Base-by-base conservation (phyloP, 139 green algal species). In the Coelastrella sp. region DNA sequence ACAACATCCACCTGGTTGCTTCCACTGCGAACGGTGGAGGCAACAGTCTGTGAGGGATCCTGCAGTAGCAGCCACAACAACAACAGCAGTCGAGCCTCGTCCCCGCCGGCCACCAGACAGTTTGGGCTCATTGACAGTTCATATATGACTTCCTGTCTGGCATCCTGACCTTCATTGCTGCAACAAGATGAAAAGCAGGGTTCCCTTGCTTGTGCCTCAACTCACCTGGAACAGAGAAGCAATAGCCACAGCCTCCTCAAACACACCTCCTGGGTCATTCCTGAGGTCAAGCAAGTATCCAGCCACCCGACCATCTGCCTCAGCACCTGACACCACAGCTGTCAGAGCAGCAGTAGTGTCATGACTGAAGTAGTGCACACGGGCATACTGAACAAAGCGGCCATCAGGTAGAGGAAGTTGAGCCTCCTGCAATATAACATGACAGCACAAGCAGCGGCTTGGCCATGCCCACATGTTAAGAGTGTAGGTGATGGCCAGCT, bases 211-310 rank as follows among this genome's bases (percentile, higher is more conserved):
- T n/a, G n/a, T n/a, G n/a, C 48, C 48, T 57, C 48, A 27, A 69
- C 34, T 17, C 23, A 83, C 15, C 62, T 94, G 78, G 37, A 94
- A 86, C 13, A 92, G 34, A 4, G 85, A 82, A 0, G 92, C 88
- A 0, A 88, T 86, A 9, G 88, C 85, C 6, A 95, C 86, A 17
- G 89, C 92, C 77, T 94, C 92, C 83, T 95, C 91, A 82, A 95
- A 94, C 45, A 94, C 87, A 1, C 92, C 92, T 45, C 87, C 92
- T 38, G 92, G 91, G 66, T 95, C 91, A 78, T 95, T 94, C 23
- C 92, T 84, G 67, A 95, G 91, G 86, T 95, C 92, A 23, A 95
- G 45, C 30, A 95, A 57, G 27, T 89, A 91, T 8, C 90, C 92
- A 11, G 85, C 85, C 23, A 88, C 88, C 2, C 76, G 69, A 1